Base-by-base conservation (phyloP, 1,284 basidiomycete species). In the Cystobasidiaceae sp. region DNA sequence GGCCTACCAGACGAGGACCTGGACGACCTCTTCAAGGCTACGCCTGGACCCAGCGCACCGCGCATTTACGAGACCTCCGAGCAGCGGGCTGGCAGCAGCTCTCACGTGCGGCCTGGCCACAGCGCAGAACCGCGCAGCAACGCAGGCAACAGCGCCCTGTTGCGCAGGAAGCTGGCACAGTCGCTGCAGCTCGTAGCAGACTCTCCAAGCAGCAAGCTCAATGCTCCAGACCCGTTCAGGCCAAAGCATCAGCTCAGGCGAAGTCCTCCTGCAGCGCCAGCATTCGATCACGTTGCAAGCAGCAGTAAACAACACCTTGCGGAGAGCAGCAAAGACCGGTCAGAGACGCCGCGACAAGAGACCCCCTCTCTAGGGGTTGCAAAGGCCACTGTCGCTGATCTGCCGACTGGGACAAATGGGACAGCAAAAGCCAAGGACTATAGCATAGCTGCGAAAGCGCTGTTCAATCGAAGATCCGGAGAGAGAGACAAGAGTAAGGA, bases 141-240 rank as follows among this genome's bases (percentile, higher is more conserved):
- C 2, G 15, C 23, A 23, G 32, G 41, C 21, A 28, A 28, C 7
- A 56, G 54, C 28, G 54, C 54, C 41, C 34, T 43, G 2, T 43
- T 51, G 27, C 39, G 41, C 49, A 48, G 43, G 43, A 33, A 50
- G 17, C 19, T 62, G 11, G 23, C 25, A 21, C 46, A 62, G n/a
- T 62, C 60, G 5, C 50, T 62, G 5, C 43, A 39, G 39, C 30
- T 50, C 25, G 60, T 62, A 17, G 60, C 60, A 62, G 60, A 49
- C 11, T 62, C 60, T 1, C 60, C 60, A 15, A 62, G 49, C 41
- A 51, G 48, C 19, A 62, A 62, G 39, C 25, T 4, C 25, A 62
- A 62, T 54, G 60, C 60, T 4, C 60, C 60, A 30, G 60, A 49
- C 21, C 60, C 60, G 2, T 62, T 62, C 50, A 52, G 27, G 19